Evolutionary conservation across 176 grass and related monocot species (phyloP), one percentile per base, ranked within the genome.

Genomic region (Oryza meridionalis): DNA sequence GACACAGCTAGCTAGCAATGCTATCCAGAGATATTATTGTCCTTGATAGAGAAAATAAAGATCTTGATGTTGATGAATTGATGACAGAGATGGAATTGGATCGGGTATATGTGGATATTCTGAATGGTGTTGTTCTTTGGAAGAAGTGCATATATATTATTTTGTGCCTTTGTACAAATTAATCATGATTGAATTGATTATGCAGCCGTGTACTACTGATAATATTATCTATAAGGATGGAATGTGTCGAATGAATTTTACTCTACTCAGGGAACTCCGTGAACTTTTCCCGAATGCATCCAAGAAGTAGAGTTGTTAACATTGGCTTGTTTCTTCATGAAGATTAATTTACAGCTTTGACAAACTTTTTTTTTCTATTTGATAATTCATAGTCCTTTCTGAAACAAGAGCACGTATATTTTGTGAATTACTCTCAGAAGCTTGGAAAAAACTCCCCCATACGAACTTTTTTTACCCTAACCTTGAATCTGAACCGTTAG

Each of bases 1-100:
- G 14, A n/a, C 9, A 55, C 63, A 68, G 82, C 50, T 55, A 55
- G 50, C 61, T 76, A 86, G 77, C 73, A 11, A 10, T 69, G 73
- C 9, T 70, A 77, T 84, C 82, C 71, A 19, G 6, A 32, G 21
- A 24, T 62, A 62, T 62, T 11, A 62, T 32, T 59, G 15, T 29
- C 47, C 1, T 77, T 77, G 3, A n/a, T 31, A 29, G 11, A 45
- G 49, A 61, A 10, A 45, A 43, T 31, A 26, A 14, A 40, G 16
- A 33, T 46, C 59, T 13, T 70, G 47, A 61, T 14, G 65, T 70
- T 25, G 16, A 55, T 62, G 19, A 24, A 62, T 22, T 11, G 21
- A 21, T 53, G 61, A 49, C 9, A 27, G 19, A 5, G 44, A 53
- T 67, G 61, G 59, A 26, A 38, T 11, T 67, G 72, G 63, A 67